Evolutionary conservation across 768 basidiomycete species (phyloP), one percentile per base, ranked within the genome.

Genomic region (Mycena rebaudengoi): DNA sequence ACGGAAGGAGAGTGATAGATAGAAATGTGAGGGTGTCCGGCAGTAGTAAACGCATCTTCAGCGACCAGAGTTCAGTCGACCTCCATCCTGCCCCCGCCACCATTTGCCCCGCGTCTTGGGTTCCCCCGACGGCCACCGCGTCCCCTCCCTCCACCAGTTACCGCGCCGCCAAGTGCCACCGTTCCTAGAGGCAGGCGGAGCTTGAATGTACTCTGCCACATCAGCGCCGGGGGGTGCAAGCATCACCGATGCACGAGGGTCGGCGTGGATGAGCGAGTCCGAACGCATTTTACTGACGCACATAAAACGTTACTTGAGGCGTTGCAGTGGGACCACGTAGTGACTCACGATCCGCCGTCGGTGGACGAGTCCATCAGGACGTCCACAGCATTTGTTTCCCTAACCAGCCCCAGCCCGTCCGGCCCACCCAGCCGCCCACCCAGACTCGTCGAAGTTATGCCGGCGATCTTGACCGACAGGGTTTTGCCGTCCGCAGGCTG

Each of bases 401-500:
- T 79, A 7, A 86, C 85, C 54, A 88, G 67, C 0, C 84, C 86
- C 43, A 87, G 62, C 20, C 85, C 85, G 73, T 86, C 84, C 14
- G 68, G 53, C 20, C 85, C 87, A 18, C 85, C 88, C 8, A 90
- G 71, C 57, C 91, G 79, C 8, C 88, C 87, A 7, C 82, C 82
- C 2, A 92, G 79, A 0, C 86, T 77, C 1, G 85, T 82, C 62
- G 82, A 78, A 1, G 81, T 82, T 14, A 68, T 75, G 11, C 89
- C 90, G 14, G 94, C 82, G 49, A 93, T 75, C 53, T 77, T 76
- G 7, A 95, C 91, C 7, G 80, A 85, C 45, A 95, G 78, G 10
- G 85, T 85, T 64, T 89, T 89, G 1, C 94, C 94, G 62, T 96
- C 94, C 3, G 94, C 94, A 20, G 90, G 88, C 62, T 92, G 90